These are phyloP conservation scores for Maudiozyma turicensis DNA, from an alignment of 805 yeast genomes.

Conservation along the genomic window DNA sequence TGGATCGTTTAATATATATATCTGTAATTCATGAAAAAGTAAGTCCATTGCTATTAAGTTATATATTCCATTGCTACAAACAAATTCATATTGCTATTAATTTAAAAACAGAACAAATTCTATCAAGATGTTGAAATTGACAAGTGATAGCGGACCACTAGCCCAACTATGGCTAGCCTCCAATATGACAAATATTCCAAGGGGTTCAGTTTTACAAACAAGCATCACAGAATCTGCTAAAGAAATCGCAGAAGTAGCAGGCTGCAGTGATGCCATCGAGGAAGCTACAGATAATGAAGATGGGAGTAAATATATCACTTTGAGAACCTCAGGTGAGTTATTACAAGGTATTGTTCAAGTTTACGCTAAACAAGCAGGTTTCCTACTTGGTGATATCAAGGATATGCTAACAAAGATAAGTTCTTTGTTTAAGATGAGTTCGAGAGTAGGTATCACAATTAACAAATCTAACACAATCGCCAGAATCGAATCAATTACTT, in stretches of 20 bases:
- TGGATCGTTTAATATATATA: too few species aligned
- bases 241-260: constrained; percentile 47
- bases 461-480: constrained; percentile 51
- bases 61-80: too few species aligned
- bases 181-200: constrained; percentile 39
- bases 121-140: neutral
- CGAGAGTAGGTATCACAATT: constrained; percentile 45
- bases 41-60: too few species aligned
- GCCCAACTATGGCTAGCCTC: constrained; percentile 93
- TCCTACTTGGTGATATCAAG: constrained; percentile 71
- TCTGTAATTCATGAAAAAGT: too few species aligned
- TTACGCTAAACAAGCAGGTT: constrained; percentile 76
- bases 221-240: constrained; percentile 57
- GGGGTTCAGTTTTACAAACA: constrained; percentile 56
- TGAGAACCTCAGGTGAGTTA: constrained; percentile 77
- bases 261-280: constrained; percentile 3
- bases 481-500: constrained; percentile 47
- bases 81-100: constrained; percentile 2
- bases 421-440: constrained; percentile 45
- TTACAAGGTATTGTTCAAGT: constrained; percentile 80
- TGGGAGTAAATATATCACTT: constrained; percentile 47
- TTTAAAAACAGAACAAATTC: constrained; percentile 30
- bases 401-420: constrained; percentile 66
- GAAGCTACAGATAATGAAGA: constrained; percentile 8
- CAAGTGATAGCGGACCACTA: constrained; percentile 57